Evolutionary conservation across 306 rosid genomes (phyloP).

Genomic region (Alnus glutinosa): DNA sequence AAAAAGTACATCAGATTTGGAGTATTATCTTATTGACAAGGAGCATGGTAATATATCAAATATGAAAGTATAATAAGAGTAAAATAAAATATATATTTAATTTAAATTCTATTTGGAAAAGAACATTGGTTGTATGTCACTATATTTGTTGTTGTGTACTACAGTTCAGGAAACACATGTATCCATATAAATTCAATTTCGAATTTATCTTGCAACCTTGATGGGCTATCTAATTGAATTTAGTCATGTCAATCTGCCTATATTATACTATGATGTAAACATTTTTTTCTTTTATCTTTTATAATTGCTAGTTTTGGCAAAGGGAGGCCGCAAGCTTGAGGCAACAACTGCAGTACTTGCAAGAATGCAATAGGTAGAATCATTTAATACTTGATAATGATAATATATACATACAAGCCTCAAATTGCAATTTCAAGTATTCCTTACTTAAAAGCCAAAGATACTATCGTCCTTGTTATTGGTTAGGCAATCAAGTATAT

Average conservation of each 20-base stretch:
- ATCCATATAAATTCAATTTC: background rate
- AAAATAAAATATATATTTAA: no score
- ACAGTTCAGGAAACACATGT: no score
- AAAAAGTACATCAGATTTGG: no score
- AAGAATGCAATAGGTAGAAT: constrained; percentile 75
- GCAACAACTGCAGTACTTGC: constrained; percentile 67
- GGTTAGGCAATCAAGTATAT: background rate
- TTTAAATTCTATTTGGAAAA: no score
- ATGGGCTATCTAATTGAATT: background rate
- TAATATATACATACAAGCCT: background rate
- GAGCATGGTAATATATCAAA: no score
- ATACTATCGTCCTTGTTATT: background rate
- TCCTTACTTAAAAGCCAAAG: background rate
- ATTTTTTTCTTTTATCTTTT: constrained; percentile 19
- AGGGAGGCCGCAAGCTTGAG: constrained; percentile 68
- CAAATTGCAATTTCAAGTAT: background rate
- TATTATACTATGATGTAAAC: background rate
- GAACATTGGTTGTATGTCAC: no score
- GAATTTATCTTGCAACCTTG: background rate
- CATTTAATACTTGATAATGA: background rate
- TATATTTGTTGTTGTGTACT: no score
- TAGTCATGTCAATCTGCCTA: constrained; percentile 6
- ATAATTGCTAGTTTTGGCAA: constrained; percentile 69
- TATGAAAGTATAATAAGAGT: no score
- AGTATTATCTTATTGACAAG: no score